Percentiles rank a stretch among this genome's conserved stretches.
Conservation (phyloP, 306 rosid species). For the Inga oerstediana region DNA sequence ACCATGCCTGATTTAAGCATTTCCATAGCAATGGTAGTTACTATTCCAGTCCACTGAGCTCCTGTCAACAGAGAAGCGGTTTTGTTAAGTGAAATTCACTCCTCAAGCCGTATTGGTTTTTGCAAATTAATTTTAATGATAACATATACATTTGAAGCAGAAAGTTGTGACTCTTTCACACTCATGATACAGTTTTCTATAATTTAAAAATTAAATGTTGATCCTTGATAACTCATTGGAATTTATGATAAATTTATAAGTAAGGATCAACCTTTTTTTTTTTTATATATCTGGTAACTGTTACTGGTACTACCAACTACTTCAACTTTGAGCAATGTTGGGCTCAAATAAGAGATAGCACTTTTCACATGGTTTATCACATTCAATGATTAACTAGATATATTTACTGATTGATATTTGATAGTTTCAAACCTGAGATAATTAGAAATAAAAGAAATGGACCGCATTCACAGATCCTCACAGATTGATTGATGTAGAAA, state of each 20-base stretch:
- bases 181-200: background rate
- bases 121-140: background rate
- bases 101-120: background rate
- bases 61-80: constrained; percentile 50
- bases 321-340: background rate
- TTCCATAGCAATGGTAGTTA: constrained; percentile 91
- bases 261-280: background rate
- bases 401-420: constrained; percentile 4
- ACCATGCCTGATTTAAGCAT: constrained; percentile 98
- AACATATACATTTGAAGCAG: background rate
- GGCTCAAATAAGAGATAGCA: background rate
- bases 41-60: constrained; percentile 99
- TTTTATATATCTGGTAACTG: no score
- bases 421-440: constrained; percentile 6
- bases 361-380: background rate
- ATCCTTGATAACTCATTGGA: background rate
- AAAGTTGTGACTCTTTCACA: background rate
- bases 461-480: constrained; percentile 8
- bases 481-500: background rate
- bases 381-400: background rate
- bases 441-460: constrained; percentile 6
- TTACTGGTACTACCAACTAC: background rate
- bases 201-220: background rate
- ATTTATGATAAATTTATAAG: background rate
- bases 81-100: constrained; percentile 3